phyloP scores from a whole-genome alignment of 2,329 filamentous ascomycete genomes.

The Claviceps pazoutovae region DNA sequence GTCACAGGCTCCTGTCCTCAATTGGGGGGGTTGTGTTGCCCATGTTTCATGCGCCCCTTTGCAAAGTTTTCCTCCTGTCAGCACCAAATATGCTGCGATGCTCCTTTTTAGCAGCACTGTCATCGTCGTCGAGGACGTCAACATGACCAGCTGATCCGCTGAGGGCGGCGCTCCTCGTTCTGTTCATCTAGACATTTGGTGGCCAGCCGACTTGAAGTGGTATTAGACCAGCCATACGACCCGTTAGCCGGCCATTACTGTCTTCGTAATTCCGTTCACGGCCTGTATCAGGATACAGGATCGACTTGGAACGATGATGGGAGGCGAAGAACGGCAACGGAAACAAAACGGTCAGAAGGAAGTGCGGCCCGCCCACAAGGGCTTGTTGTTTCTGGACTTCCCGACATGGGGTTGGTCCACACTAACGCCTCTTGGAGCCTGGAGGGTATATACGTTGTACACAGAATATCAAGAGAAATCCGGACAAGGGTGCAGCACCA shows the following conservation, averaged over 20 bases:
- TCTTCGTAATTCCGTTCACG: not conserved
- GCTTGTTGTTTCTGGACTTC: not conserved
- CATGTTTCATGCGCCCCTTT: not conserved
- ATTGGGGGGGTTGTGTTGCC: not conserved
- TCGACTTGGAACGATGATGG: not conserved
- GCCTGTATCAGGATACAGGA: not conserved
- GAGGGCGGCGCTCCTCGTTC: not conserved
- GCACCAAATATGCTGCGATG: not conserved
- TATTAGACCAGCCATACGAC: not conserved
- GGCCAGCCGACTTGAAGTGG: not conserved
- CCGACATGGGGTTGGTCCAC: not conserved
- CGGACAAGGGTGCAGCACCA: no score
- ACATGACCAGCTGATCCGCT: not conserved
- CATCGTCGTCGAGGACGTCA: not conserved
- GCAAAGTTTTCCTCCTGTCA: not conserved
- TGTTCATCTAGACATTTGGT: not conserved
- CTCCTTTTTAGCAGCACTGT: not conserved
- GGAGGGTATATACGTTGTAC: no score
- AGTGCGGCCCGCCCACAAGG: not conserved
- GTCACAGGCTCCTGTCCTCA: not conserved
- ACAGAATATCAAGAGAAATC: no score
- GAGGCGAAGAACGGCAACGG: not conserved
- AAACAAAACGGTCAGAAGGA: not conserved
- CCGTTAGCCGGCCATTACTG: not conserved
- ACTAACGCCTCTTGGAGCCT: not conserved